Evolutionary conservation across 106 monocot genomes (phyloP).

Genomic region (Dendrobium nobile): DNA sequence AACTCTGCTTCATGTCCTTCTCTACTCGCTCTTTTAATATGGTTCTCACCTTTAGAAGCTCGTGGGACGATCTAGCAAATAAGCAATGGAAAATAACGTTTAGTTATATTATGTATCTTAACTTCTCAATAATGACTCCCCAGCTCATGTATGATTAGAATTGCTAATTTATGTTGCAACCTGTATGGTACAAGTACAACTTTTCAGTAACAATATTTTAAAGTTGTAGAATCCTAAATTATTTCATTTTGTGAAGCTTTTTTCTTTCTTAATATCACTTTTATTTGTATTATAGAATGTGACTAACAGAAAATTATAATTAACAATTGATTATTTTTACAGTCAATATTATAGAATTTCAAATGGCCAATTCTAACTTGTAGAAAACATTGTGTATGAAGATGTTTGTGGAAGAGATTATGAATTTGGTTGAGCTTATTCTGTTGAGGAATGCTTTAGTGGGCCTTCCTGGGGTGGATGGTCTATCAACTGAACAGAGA

Average conservation of each 20-base stretch:
- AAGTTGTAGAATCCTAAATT: background rate
- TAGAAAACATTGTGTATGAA: constrained; percentile 9
- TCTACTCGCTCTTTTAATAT: background rate
- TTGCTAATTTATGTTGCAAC: background rate
- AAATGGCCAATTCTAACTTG: background rate
- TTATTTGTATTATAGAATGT: background rate
- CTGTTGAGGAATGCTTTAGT: constrained; percentile 57
- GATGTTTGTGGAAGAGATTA: constrained; percentile 89
- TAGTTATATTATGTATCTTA: too few species aligned
- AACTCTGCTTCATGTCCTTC: background rate
- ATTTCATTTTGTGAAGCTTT: background rate
- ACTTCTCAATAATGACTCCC: too few species aligned
- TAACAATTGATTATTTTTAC: background rate
- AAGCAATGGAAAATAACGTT: too few species aligned
- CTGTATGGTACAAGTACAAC: background rate
- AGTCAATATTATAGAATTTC: background rate
- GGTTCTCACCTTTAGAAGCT: background rate
- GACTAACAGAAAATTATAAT: background rate
- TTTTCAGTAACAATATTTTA: background rate
- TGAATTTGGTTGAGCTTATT: constrained; percentile 73
- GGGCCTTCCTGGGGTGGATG: constrained; percentile 64
- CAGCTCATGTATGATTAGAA: too few species aligned
- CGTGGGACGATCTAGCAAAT: background rate
- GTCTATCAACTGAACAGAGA: constrained; percentile 82
- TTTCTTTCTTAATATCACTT: background rate